phyloP scores from a whole-genome alignment of 805 yeast species.

The Millerozyma acaciae region DNA sequence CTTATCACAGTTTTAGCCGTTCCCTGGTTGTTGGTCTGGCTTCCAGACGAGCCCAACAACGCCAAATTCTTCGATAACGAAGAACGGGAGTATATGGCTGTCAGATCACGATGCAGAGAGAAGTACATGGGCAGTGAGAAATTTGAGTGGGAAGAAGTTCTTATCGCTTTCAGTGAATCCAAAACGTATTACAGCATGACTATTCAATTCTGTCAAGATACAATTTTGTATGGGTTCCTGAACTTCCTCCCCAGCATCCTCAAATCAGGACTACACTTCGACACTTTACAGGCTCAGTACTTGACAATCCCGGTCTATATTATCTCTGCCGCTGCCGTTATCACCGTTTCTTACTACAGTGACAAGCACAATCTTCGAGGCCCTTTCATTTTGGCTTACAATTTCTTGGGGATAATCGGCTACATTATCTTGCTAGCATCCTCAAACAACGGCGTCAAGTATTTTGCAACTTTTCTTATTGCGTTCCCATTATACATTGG shows the following conservation, averaged over 20 bases:
- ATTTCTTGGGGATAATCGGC: conserved; percentile 27
- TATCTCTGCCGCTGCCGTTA: conserved; percentile 25
- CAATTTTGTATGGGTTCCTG: conserved; percentile 39
- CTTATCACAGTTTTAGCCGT: conserved; percentile 38
- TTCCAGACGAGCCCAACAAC: conserved; percentile 39
- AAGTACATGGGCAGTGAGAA: conserved; percentile 29
- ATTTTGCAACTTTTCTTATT: conserved; percentile 35
- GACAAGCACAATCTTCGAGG: conserved; percentile 13
- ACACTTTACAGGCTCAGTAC: conserved; percentile 30
- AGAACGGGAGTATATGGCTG: conserved; percentile 24
- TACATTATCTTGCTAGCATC: conserved; percentile 26
- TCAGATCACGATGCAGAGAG: conserved; percentile 31
- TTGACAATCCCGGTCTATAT: conserved; percentile 39
- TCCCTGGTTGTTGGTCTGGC: conserved; percentile 26
- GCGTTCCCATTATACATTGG: conserved; percentile 33
- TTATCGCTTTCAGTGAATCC: conserved; percentile 32
- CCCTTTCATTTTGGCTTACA: conserved; percentile 24
- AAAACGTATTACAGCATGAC: conserved; percentile 26
- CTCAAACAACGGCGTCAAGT: conserved; percentile 25
- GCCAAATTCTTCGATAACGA: conserved; percentile 37
- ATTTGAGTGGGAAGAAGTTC: conserved; percentile 27
- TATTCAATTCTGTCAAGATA: conserved; percentile 45
- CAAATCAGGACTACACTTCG: conserved; percentile 28
- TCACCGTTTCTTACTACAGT: conserved; percentile 19
- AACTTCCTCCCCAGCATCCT: conserved; percentile 41